Evolutionary conservation across 352 stramenopile species (phyloP).

Genomic region (Phytophthora ohioensis): DNA sequence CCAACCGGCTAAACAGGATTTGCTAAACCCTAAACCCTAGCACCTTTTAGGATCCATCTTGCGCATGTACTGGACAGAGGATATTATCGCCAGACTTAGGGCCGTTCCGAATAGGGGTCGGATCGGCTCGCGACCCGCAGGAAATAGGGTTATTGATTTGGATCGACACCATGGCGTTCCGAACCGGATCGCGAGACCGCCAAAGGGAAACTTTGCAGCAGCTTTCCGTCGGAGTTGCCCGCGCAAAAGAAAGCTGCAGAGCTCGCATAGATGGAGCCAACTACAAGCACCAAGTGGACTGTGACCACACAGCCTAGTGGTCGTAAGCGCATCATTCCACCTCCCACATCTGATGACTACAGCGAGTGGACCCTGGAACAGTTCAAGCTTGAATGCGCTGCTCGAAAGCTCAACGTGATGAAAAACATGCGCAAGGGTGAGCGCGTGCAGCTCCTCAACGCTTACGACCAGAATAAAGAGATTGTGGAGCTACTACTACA

Average conservation of each 20-base stretch:
- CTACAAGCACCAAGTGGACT: slow-evolving; percentile 9
- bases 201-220: too few species aligned
- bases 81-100: too few species aligned
- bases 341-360: slow-evolving; percentile 6
- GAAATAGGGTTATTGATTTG: too few species aligned
- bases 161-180: background rate
- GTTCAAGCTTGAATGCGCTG: slow-evolving; percentile 11
- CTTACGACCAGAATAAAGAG: background rate
- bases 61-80: too few species aligned
- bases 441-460: background rate
- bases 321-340: background rate
- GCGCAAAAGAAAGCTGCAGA: background rate
- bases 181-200: background rate
- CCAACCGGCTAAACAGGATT: too few species aligned
- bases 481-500: background rate
- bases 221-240: background rate
- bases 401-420: background rate
- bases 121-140: too few species aligned
- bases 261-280: background rate
- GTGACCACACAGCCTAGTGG: background rate
- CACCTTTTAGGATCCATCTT: too few species aligned
- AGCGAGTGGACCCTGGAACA: slow-evolving; percentile 2
- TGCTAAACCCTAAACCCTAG: too few species aligned
- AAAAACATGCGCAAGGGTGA: slow-evolving; percentile 9
- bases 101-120: too few species aligned